These are phyloP conservation scores for Acanthamoeba triangularis DNA, from an alignment of 208 protist species.

Conservation along the genomic window DNA sequence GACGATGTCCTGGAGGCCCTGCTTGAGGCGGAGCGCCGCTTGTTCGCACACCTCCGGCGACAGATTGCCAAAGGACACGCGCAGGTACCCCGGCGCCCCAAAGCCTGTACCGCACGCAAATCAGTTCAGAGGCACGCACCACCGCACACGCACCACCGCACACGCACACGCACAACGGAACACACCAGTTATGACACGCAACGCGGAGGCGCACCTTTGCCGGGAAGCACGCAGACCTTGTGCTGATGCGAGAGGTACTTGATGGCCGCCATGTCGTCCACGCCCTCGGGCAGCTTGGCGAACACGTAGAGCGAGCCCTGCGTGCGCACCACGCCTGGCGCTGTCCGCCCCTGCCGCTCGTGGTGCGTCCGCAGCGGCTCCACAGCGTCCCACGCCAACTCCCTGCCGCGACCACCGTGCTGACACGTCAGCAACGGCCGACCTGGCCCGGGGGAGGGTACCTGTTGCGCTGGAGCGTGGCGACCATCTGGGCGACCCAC, in stretches of 20 bases:
- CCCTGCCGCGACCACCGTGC: neutral
- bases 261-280: conserved; percentile 46
- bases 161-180: no score
- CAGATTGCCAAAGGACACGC: conserved; percentile 27
- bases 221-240: conserved; percentile 31
- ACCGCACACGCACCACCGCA: neutral
- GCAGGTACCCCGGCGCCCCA: conserved; percentile 10
- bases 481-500: conserved; percentile 23
- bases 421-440: neutral
- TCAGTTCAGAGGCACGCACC: no score
- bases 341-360: neutral
- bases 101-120: conserved; percentile 3
- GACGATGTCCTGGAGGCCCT: conserved; percentile 1
- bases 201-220: neutral
- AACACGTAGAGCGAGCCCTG: conserved; percentile 40
- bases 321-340: neutral
- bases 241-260: conserved; percentile 26
- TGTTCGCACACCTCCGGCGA: neutral
- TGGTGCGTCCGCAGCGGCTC: conserved; percentile 30
- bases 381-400: conserved; percentile 4
- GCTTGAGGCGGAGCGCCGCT: conserved; percentile 7
- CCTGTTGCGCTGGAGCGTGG: conserved; percentile 38
- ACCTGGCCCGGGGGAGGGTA: neutral
- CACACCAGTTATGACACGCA: neutral
- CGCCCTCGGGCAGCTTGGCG: conserved; percentile 36